phyloP scores from a whole-genome alignment of 768 basidiomycete genomes.

The Mycena olivaceomarginata region DNA sequence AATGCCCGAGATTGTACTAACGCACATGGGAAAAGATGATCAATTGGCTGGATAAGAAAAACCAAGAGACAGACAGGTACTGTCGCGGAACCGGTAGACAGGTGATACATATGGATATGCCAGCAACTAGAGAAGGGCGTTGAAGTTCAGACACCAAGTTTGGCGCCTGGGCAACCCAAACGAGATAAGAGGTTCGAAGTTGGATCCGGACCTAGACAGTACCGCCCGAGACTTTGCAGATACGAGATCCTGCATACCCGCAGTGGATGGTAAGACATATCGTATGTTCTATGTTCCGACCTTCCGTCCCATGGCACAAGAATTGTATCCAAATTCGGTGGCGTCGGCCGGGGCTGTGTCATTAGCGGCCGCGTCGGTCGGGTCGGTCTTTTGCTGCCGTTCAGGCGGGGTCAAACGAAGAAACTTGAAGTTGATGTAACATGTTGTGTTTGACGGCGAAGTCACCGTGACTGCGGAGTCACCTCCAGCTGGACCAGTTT shows the following conservation, averaged over 20 bases:
- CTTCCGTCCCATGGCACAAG: not conserved
- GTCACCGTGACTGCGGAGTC: slow-evolving; percentile 1
- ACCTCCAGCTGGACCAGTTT: not conserved
- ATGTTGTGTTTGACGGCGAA: not conserved
- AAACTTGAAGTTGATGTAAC: not conserved
- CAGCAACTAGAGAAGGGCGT: too few species aligned
- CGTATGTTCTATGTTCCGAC: not conserved
- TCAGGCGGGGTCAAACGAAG: not conserved
- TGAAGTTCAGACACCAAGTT: too few species aligned
- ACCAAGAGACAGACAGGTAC: not conserved
- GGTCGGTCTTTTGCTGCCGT: not conserved
- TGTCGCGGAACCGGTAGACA: not conserved
- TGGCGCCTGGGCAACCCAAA: too few species aligned
- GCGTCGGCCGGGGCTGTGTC: not conserved
- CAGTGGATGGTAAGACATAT: not conserved
- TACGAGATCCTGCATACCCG: too few species aligned
- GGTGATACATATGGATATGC: too few species aligned
- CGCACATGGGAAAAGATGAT: not conserved
- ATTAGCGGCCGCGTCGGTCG: not conserved
- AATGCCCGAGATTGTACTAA: not conserved
- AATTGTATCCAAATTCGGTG: slow-evolving; percentile 1
- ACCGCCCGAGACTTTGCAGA: too few species aligned
- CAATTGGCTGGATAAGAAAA: not conserved
- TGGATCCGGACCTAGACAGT: too few species aligned
- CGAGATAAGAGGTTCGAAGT: too few species aligned